phyloP scores from a whole-genome alignment of 345 rosid genomes.

The Bretschneidera sinensis region DNA sequence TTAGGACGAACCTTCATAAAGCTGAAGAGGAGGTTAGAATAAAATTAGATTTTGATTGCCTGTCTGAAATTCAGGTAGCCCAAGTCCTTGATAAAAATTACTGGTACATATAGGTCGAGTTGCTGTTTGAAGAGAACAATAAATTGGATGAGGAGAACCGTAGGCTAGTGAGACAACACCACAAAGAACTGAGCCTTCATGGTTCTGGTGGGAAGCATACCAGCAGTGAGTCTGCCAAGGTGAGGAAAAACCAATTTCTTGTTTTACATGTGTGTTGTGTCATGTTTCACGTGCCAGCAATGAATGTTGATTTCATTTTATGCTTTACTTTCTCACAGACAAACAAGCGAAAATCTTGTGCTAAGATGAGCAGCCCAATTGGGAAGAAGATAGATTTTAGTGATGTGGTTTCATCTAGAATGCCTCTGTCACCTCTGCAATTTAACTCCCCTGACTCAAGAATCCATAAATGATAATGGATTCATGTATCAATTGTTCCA shows the following conservation, averaged over 20 bases:
- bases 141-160: slow-evolving; percentile 42
- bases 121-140: slow-evolving; percentile 49
- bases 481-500: no score
- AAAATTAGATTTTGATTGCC: neutral
- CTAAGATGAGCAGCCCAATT: slow-evolving; percentile 34
- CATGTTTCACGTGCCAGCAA: no score
- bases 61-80: neutral
- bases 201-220: slow-evolving; percentile 48
- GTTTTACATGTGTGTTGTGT: neutral
- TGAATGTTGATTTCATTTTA: no score
- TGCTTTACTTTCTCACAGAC: slow-evolving; percentile 28
- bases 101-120: slow-evolving; percentile 29
- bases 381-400: slow-evolving; percentile 44
- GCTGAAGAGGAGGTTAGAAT: slow-evolving; percentile 68
- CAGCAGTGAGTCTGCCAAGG: slow-evolving; percentile 49
- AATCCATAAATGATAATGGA: neutral
- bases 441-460: slow-evolving; percentile 19
- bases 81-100: neutral
- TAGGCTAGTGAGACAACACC: slow-evolving; percentile 34
- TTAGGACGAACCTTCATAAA: slow-evolving; percentile 46
- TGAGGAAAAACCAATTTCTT: slow-evolving; percentile 14
- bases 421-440: slow-evolving; percentile 53
- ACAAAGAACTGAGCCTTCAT: slow-evolving; percentile 29
- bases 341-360: slow-evolving; percentile 49
- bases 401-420: slow-evolving; percentile 38